These are phyloP conservation scores for Domatiomyces globalis DNA, from an alignment of 2,329 filamentous ascomycete species.

Conservation along the genomic window DNA sequence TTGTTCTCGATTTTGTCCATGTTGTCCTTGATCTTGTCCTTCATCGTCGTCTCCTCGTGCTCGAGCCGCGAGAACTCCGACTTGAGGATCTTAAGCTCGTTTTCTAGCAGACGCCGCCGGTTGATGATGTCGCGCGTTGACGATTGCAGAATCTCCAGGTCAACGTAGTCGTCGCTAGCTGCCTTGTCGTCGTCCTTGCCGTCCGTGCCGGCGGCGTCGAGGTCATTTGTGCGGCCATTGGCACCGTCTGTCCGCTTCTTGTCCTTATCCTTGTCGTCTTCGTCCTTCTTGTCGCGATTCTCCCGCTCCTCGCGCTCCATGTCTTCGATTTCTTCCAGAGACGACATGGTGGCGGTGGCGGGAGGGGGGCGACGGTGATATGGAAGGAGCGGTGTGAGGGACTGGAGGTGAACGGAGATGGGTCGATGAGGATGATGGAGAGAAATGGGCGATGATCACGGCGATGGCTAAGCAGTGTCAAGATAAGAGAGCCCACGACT, in stretches of 20 bases:
- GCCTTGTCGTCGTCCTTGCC: conserved; percentile 48
- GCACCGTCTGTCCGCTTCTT: conserved; percentile 31
- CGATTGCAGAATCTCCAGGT: conserved; percentile 83
- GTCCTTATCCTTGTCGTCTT: conserved; percentile 42
- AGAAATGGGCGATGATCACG: not conserved
- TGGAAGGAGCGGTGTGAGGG: not conserved
- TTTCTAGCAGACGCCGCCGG: conserved; percentile 81
- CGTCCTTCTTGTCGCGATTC: conserved; percentile 49
- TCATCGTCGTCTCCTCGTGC: conserved; percentile 92
- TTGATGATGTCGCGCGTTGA: conserved; percentile 92
- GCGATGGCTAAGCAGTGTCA: not conserved
- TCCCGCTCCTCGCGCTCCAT: conserved; percentile 53
- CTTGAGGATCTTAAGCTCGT: conserved; percentile 97
- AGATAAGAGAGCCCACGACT: too few species aligned
- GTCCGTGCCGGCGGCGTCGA: conserved; percentile 69
- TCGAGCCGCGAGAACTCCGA: conserved; percentile 88
- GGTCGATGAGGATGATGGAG: not conserved
- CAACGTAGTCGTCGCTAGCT: conserved; percentile 67
- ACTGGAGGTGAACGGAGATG: not conserved
- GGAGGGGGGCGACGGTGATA: not conserved
- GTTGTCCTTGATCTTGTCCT: conserved; percentile 98
- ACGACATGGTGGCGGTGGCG: conserved; percentile 51
- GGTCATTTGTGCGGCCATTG: conserved; percentile 48
- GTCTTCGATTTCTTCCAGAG: conserved; percentile 81
- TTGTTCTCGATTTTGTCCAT: conserved; percentile 99